Conservation (phyloP, 164 flowering plant genomes). For the Umbilicus rupestris region DNA sequence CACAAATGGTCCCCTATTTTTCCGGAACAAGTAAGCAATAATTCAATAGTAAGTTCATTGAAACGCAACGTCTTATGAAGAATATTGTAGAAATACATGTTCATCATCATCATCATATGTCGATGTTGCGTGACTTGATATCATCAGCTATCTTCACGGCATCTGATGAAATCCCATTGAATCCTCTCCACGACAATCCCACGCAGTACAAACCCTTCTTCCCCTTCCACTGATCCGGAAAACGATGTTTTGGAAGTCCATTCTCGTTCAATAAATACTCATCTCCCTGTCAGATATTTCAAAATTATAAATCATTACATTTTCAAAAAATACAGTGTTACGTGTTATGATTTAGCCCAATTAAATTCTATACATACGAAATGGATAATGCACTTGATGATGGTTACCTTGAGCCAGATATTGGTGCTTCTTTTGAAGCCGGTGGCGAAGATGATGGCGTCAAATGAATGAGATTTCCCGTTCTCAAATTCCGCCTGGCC, state of each 20-base stretch:
- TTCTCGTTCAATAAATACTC: conserved; percentile 39
- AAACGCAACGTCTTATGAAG: too few relatives aligned
- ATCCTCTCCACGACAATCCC: conserved; percentile 49
- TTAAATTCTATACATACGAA: neutral
- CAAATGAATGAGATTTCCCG: conserved; percentile 34
- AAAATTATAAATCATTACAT: neutral
- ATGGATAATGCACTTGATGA: neutral
- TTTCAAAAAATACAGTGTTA: neutral
- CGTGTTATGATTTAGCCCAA: too few relatives aligned
- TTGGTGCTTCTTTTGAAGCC: conserved; percentile 49
- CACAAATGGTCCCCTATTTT: too few relatives aligned
- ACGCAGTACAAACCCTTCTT: conserved; percentile 52
- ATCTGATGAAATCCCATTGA: conserved; percentile 40
- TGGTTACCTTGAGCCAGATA: conserved; percentile 50
- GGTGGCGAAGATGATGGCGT: conserved; percentile 50
- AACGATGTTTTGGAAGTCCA: conserved; percentile 39
- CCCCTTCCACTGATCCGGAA: conserved; percentile 64
- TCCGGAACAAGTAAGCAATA: too few relatives aligned
- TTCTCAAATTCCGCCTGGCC: conserved; percentile 29
- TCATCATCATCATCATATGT: neutral
- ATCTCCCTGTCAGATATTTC: conserved; percentile 28
- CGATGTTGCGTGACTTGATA: conserved; percentile 23
- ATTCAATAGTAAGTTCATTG: too few relatives aligned
- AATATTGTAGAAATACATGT: too few relatives aligned
- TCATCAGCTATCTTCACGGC: conserved; percentile 45